These are phyloP conservation scores for Marsdenia floribunda DNA, from an alignment of 257 asterid species.

Conservation along the genomic window DNA sequence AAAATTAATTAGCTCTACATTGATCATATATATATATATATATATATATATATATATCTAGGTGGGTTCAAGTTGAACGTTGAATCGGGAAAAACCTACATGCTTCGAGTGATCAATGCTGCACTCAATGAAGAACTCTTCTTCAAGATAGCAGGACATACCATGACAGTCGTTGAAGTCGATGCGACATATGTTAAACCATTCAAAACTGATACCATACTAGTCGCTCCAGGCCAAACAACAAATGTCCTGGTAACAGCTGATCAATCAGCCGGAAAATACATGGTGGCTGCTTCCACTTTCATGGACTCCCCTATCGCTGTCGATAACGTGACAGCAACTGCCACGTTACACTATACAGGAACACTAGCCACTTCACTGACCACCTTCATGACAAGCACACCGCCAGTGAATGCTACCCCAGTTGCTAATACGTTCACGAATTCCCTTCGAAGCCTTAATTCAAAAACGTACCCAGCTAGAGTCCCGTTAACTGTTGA, in stretches of 20 bases:
- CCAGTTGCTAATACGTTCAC: constrained; percentile 56
- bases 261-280: constrained; percentile 46
- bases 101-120: constrained; percentile 81
- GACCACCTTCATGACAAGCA: constrained; percentile 33
- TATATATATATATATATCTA: constrained; percentile 20
- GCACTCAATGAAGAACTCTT: constrained; percentile 93
- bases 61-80: constrained; percentile 64
- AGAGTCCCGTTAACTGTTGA: constrained; percentile 58
- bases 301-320: constrained; percentile 66
- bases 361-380: constrained; percentile 46
- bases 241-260: constrained; percentile 66
- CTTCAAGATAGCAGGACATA: constrained; percentile 85
- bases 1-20: background rate
- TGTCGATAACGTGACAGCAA: constrained; percentile 73
- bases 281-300: constrained; percentile 71
- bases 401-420: constrained; percentile 70
- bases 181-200: constrained; percentile 91
- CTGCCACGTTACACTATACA: constrained; percentile 72
- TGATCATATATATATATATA: too few relatives aligned
- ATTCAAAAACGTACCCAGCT: constrained; percentile 63
- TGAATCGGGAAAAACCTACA: constrained; percentile 61
- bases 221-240: constrained; percentile 85
- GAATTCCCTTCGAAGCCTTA: constrained; percentile 54
- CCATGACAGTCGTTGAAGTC: constrained; percentile 76
- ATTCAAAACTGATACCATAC: constrained; percentile 63